Evolutionary conservation across 495 filamentous ascomycete species (phyloP).

Genomic region (Daldinia vernicosa): DNA sequence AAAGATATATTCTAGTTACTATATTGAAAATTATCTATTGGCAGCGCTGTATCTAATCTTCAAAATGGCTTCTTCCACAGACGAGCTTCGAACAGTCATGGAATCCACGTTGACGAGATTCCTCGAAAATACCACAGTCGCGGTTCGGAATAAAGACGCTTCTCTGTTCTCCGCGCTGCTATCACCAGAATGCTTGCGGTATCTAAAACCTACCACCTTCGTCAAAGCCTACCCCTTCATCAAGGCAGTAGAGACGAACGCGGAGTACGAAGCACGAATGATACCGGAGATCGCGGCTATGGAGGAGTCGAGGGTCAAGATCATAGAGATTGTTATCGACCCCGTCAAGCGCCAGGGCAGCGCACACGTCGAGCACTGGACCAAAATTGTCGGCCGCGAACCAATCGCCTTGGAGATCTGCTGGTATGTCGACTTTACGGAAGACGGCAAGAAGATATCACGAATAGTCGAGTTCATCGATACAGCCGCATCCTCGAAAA

Average conservation of each 20-base stretch:
- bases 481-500: conserved; percentile 3
- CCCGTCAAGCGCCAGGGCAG: conserved; percentile 11
- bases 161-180: not conserved
- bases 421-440: conserved; percentile 25
- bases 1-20: too few species aligned
- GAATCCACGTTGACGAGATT: conserved; percentile 14
- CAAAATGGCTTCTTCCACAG: conserved; percentile 15
- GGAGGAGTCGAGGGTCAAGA: not conserved
- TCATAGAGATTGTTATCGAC: conserved; percentile 15
- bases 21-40: too few species aligned
- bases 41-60: too few species aligned
- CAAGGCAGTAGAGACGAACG: conserved; percentile 16
- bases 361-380: conserved; percentile 4
- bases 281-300: conserved; percentile 1
- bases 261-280: conserved; percentile 28
- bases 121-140: conserved; percentile 4
- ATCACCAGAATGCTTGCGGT: not conserved
- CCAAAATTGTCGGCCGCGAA: not conserved
- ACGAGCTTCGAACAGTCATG: not conserved
- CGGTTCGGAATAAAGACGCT: conserved; percentile 7
- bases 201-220: conserved; percentile 6
- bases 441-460: conserved; percentile 20
- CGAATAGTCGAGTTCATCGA: conserved; percentile 22
- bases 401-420: conserved; percentile 18
- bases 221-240: conserved; percentile 2